Base-by-base conservation (phyloP, 1,139 yeast species). In the Protomyces pachydermus region DNA sequence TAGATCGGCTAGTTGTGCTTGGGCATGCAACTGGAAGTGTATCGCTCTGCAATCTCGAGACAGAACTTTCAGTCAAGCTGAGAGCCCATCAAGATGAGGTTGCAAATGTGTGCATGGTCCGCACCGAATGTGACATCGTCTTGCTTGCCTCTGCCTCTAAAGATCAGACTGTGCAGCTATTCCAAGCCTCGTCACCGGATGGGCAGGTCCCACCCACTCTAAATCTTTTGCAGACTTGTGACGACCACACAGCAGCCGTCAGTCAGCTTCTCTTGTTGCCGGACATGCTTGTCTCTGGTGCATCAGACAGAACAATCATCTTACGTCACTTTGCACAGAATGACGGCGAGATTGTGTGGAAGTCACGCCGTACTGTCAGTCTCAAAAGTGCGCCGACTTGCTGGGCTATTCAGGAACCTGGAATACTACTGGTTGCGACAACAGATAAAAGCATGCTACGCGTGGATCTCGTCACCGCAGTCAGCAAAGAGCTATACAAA, bases 41-140 rank as follows among this genome's bases (percentile, higher is more conserved):
- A 12, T 39, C 28, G 16, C 32, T 35, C 20, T 54, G 25, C 20
- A 4, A 8, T 5, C 18, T 18, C 14, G 18, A 14, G 3, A 34
- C 25, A 3, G 39, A 54, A 5, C 38, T 25, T n/a, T 23, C 8
- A n/a, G 45, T 34, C 51, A 48, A 46, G 10, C 9, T 45, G 3
- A 39, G 45, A 12, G 56, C 45, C 10, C 62, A 58, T 53, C 51
- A 58, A 25, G 62, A 55, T 2, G 62, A 45, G 18, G 52, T 58
- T 16, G 32, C 32, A 10, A 12, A 25, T 8, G 38, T 52, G n/a
- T 18, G 20, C 12, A 16, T 46, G 28, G 32, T 20, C 8, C 23
- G 28, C 18, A n/a, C n/a, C 8, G 23, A 20, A 35, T 5, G 16
- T 37, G 45, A 34, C 4, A 9, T 56, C 18, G n/a, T 50, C 14